A percentile compares a stretch with the other conserved stretches of the same genome.
phyloP scores from a whole-genome alignment of 2,329 filamentous ascomycete genomes.

The Fusarium subtropicale region DNA sequence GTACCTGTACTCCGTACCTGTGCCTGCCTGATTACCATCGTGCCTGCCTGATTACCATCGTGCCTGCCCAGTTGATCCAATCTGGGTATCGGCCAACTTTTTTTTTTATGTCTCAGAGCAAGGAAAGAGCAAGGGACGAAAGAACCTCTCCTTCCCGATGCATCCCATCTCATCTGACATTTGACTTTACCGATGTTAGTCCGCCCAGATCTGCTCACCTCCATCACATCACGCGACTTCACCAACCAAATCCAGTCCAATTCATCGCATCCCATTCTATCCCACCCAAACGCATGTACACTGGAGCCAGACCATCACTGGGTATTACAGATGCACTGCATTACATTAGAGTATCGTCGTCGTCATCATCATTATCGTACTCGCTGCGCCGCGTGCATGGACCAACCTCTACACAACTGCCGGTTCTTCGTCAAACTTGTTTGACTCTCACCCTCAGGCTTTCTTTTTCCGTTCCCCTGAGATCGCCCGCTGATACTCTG shows the following conservation, averaged over 20 bases:
- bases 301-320: neutral
- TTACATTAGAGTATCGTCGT: neutral
- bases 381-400: slow-evolving; percentile 26
- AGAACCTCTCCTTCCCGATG: neutral
- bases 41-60: neutral
- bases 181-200: slow-evolving; percentile 18
- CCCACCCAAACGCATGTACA: neutral
- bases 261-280: neutral
- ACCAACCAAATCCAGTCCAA: slow-evolving; percentile 10
- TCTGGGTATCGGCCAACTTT: slow-evolving; percentile 22
- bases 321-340: neutral
- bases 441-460: slow-evolving; percentile 8
- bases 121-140: neutral
- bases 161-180: neutral
- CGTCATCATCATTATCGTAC: slow-evolving; percentile 9
- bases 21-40: neutral
- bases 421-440: slow-evolving; percentile 22
- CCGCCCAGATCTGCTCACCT: slow-evolving; percentile 19
- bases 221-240: slow-evolving; percentile 3
- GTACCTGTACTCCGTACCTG: neutral
- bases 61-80: neutral
- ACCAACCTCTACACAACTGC: slow-evolving; percentile 28
- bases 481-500: slow-evolving; percentile 26
- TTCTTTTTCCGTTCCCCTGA: slow-evolving; percentile 19
- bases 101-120: slow-evolving; percentile 13